Conservation (phyloP, 306 rosid species). For the Begonia peltatifolia region DNA sequence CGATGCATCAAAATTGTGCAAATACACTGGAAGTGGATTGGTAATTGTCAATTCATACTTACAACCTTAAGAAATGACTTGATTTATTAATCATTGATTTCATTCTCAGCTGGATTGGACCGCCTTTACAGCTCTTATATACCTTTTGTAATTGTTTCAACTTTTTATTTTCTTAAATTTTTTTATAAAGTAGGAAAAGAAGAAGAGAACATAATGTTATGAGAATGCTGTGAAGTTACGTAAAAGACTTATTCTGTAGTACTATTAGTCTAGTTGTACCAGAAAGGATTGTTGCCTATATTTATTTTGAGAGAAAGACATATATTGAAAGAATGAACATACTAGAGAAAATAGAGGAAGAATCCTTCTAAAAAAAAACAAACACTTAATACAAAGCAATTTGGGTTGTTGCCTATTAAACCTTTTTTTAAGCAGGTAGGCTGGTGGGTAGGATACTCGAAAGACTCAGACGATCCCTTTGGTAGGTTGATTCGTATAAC, state of each 20-base stretch:
- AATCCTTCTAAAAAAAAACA: too few relatives aligned
- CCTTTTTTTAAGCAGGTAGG: constrained; percentile 58
- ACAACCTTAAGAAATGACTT: too few relatives aligned
- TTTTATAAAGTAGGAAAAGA: neutral
- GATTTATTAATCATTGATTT: neutral
- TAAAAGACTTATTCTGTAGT: too few relatives aligned
- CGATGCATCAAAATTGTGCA: constrained; percentile 82
- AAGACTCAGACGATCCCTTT: constrained; percentile 77
- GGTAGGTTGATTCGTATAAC: constrained; percentile 73
- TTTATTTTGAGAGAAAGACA: too few relatives aligned
- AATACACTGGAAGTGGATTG: constrained; percentile 91
- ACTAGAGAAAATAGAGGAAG: neutral
- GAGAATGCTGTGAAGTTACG: too few relatives aligned
- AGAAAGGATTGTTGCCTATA: too few relatives aligned
- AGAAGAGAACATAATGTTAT: neutral
- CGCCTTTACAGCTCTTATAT: neutral
- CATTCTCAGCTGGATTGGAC: constrained; percentile 5
- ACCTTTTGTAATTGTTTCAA: neutral
- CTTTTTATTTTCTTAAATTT: neutral
- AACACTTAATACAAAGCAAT: neutral
- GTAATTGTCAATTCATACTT: constrained; percentile 16
- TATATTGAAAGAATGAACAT: too few relatives aligned
- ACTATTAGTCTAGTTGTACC: too few relatives aligned
- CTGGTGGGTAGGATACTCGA: constrained; percentile 98
- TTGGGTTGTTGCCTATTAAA: constrained; percentile 10